A percentile compares a stretch with the other conserved stretches of the same genome.
phyloP scores from a whole-genome alignment of 345 rosid species.

The Citrus cavaleriei region DNA sequence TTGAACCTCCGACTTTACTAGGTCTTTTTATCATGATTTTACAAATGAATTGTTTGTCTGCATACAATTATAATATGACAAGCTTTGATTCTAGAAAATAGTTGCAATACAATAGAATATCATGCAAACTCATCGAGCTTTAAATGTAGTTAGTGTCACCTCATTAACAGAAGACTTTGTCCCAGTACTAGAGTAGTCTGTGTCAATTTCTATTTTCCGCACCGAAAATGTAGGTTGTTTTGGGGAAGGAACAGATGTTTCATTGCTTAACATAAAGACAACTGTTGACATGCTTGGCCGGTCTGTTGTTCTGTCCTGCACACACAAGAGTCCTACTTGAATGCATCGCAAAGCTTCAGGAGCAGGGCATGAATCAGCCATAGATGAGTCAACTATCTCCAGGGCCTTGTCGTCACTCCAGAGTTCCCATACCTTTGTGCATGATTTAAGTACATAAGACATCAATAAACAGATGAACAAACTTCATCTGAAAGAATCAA shows the following conservation, averaged over 20 bases:
- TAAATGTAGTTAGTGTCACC: neutral
- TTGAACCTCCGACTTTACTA: neutral
- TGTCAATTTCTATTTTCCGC: neutral
- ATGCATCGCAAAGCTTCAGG: constrained; percentile 2
- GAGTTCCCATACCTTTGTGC: neutral
- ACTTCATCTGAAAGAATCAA: too few relatives aligned
- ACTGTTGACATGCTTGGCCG: constrained; percentile 18
- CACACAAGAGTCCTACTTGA: constrained; percentile 18
- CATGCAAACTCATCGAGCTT: neutral
- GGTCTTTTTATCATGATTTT: neutral
- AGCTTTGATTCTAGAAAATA: neutral
- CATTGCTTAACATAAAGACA: constrained; percentile 15
- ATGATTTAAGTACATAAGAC: neutral
- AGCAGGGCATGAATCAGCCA: neutral
- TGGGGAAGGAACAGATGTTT: constrained; percentile 7
- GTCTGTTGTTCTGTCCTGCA: neutral
- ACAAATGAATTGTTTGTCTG: neutral
- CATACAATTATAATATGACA: neutral
- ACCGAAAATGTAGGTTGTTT: neutral
- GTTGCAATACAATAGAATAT: neutral
- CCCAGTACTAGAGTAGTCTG: neutral
- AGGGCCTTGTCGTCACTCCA: neutral
- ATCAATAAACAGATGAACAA: too few relatives aligned
- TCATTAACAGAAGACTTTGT: neutral
- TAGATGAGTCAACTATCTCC: constrained; percentile 1